Evolutionary conservation across 352 stramenopile genomes (phyloP), one percentile per base, ranked within the genome.

Genomic region (Phytophthora pini): DNA sequence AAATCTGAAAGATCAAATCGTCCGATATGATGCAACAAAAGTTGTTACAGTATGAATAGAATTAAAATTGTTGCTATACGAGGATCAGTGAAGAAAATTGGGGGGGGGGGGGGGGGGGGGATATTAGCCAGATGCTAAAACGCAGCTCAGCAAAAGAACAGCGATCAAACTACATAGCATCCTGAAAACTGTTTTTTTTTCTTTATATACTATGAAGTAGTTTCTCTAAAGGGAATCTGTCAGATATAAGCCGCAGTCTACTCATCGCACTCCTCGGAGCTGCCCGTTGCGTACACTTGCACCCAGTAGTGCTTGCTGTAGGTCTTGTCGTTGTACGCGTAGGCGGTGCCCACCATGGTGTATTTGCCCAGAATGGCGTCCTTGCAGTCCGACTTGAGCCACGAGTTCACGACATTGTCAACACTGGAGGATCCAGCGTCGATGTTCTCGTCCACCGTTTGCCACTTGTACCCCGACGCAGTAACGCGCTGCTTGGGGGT

Each of bases 251-350:
- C 17, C 17, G 17, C 17, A 20, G 17, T 20, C 17, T 1, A 20
- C 22, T 11, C 27, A 40, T 66, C 62, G 32, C 62, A 70, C 4
- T 62, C 17, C 39, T 88, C 77, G 1, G 29, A 65, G 46, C 8
- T 58, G 26, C 79, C 57, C 0, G 54, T 61, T 29, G 54, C 77
- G 54, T 79, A 90, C 36, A 83, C 61, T 56, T 90, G 77, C 24
- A 76, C 83, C 75, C 79, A 88, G 61, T 76, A 88, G 63, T 79
- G 65, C 11, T 70, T 61, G 63, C 70, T 79, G 40, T 47, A 65
- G 0, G 46, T 72, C 4, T 66, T 27, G 1, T 55, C 24, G 36
- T 76, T 78, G 51, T 64, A 71, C 2, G 43, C 47, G 26, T 80
- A 83, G 5, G 68, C 75, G 7, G 69, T 63, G 51, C 72, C 76